phyloP scores from a whole-genome alignment of 345 rosid species.

The Syzygium grande region DNA sequence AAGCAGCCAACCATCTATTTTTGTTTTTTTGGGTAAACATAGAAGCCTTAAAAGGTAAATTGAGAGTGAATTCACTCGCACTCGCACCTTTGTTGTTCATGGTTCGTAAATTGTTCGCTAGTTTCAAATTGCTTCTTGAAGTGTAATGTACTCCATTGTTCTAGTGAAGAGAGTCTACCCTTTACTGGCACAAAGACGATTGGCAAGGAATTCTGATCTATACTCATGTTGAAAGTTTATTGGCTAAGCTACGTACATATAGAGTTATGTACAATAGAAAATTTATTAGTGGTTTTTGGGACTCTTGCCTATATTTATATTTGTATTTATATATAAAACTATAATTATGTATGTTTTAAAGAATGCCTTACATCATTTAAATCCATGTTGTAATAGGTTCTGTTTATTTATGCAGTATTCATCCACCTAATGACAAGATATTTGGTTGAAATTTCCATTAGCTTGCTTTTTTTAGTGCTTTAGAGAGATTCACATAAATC shows the following conservation, averaged over 20 bases:
- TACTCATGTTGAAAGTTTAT: not conserved
- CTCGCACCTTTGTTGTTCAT: not conserved
- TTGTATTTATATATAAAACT: not conserved
- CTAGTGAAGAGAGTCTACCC: not conserved
- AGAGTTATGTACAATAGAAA: not conserved
- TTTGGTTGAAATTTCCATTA: not conserved
- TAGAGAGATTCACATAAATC: not conserved
- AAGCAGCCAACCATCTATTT: not conserved
- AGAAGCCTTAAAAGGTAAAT: not conserved
- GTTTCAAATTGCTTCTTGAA: not conserved
- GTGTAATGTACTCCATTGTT: not conserved
- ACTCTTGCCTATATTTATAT: not conserved
- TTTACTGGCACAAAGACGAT: not conserved
- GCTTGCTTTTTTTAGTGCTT: not conserved
- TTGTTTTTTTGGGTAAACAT: not conserved
- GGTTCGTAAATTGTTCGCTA: not conserved
- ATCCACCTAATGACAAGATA: not conserved
- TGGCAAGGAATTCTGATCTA: not conserved
- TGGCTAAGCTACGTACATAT: too few species aligned
- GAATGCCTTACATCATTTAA: not conserved
- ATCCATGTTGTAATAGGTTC: not conserved
- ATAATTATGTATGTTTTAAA: not conserved
- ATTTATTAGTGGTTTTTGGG: not conserved
- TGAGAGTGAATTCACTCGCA: not conserved
- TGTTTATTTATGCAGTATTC: not conserved